Evolutionary conservation across 805 yeast genomes (phyloP).

Genomic region (Starmerella stigmatis): DNA sequence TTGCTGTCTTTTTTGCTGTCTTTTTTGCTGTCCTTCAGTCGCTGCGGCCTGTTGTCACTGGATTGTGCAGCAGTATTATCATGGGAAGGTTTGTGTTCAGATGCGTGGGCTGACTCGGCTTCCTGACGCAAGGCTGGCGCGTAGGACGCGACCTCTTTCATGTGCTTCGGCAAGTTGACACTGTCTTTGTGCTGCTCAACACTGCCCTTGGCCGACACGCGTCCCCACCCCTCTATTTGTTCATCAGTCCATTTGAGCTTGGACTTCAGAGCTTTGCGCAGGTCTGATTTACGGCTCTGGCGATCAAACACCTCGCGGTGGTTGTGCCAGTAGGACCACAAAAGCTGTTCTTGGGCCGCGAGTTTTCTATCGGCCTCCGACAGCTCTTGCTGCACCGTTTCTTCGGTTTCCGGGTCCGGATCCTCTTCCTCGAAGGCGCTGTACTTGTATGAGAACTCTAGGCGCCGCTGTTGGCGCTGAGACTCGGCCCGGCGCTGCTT

Average conservation of each 20-base stretch:
- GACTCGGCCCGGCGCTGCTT: slow-evolving; percentile 16
- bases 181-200: background rate
- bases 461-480: slow-evolving; percentile 4
- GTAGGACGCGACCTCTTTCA: slow-evolving; percentile 7
- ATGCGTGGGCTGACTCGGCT: background rate
- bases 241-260: slow-evolving; percentile 71
- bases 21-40: background rate
- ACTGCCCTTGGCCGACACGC: slow-evolving; percentile 33
- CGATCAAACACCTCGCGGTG: slow-evolving; percentile 43
- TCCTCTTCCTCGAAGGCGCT: slow-evolving; percentile 33
- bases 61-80: no score
- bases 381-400: slow-evolving; percentile 41
- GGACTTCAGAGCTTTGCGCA: slow-evolving; percentile 42
- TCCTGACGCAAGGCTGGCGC: slow-evolving; percentile 3
- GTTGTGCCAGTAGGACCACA: slow-evolving; percentile 24
- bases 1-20: background rate
- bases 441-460: slow-evolving; percentile 37
- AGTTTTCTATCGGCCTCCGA: slow-evolving; percentile 41
- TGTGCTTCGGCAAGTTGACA: background rate
- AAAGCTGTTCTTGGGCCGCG: slow-evolving; percentile 27
- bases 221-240: slow-evolving; percentile 88
- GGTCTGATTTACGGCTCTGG: slow-evolving; percentile 40
- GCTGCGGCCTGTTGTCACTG: background rate
- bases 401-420: slow-evolving; percentile 55
- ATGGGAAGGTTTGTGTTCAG: background rate